Percentiles rank a stretch among this genome's conserved stretches.
These are phyloP conservation scores for Thalassiosira ordinaria DNA, from an alignment of 352 stramenopile genomes.

Conservation along the genomic window DNA sequence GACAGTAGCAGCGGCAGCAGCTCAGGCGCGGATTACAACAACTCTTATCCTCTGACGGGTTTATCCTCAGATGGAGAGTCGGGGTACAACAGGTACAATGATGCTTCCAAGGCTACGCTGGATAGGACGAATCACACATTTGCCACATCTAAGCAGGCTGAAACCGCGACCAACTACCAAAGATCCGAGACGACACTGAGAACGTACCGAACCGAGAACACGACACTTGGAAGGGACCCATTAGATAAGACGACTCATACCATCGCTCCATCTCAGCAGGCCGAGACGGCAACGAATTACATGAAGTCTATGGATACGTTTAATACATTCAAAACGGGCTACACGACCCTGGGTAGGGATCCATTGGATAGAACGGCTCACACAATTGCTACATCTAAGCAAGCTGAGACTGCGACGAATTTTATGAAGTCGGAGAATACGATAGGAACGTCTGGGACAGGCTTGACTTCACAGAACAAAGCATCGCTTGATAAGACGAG, in stretches of 20 bases:
- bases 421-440: too few species aligned
- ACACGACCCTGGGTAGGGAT: background rate
- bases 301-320: too few species aligned
- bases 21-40: background rate
- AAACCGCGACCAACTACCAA: background rate
- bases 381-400: too few species aligned
- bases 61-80: background rate
- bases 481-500: too few species aligned
- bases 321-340: background rate
- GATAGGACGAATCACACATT: background rate
- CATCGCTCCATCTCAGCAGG: background rate
- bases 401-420: too few species aligned
- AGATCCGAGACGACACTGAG: background rate
- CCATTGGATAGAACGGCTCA: conserved; percentile 7
- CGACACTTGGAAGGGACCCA: too few species aligned
- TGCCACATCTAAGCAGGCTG: background rate
- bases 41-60: background rate
- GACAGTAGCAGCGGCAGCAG: background rate
- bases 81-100: too few species aligned
- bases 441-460: too few species aligned
- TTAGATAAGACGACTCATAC: background rate
- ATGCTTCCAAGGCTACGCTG: too few species aligned
- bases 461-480: too few species aligned
- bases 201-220: too few species aligned
- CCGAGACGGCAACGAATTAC: background rate